A percentile compares a stretch with the other conserved stretches of the same genome.
Evolutionary conservation across 2,329 filamentous ascomycete genomes (phyloP).

Genomic region (Exophiala xenobiotica): DNA sequence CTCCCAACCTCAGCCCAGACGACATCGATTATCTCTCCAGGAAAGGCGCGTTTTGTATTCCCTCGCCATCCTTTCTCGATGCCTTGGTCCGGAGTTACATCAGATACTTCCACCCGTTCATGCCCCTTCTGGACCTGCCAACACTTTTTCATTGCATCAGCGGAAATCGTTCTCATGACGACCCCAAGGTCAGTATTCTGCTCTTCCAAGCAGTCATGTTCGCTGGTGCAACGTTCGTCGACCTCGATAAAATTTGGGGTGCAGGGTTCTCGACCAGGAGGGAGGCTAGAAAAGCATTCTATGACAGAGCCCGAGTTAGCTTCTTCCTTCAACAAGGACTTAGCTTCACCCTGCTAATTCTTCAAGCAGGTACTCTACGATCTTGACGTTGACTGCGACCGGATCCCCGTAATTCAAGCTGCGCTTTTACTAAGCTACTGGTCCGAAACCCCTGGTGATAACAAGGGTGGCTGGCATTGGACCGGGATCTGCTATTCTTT

Average conservation of each 20-base stretch:
- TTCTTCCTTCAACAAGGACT: not conserved
- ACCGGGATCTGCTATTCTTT: conserved; percentile 93
- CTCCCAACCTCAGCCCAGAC: conserved; percentile 70
- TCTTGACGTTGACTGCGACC: conserved; percentile 88
- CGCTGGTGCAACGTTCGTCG: conserved; percentile 80
- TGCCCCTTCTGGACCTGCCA: conserved; percentile 75
- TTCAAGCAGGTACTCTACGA: conserved; percentile 73
- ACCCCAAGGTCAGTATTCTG: conserved; percentile 69
- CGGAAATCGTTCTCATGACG: conserved; percentile 51
- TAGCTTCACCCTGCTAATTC: not conserved
- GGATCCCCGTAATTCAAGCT: conserved; percentile 81
- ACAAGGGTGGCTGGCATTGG: conserved; percentile 98
- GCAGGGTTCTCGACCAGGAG: conserved; percentile 35
- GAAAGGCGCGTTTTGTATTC: conserved; percentile 75
- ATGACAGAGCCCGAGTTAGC: conserved; percentile 10
- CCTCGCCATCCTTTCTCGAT: conserved; percentile 67
- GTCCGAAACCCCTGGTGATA: conserved; percentile 94
- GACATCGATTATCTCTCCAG: conserved; percentile 75
- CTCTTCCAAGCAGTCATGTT: conserved; percentile 95
- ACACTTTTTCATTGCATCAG: conserved; percentile 45
- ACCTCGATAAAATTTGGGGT: conserved; percentile 83
- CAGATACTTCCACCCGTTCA: conserved; percentile 87
- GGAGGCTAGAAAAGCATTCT: conserved; percentile 7
- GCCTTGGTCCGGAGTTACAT: conserved; percentile 78
- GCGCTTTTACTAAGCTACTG: conserved; percentile 91